Conservation (phyloP, 768 basidiomycete genomes). For the Omphalotus guepiniiformis region DNA sequence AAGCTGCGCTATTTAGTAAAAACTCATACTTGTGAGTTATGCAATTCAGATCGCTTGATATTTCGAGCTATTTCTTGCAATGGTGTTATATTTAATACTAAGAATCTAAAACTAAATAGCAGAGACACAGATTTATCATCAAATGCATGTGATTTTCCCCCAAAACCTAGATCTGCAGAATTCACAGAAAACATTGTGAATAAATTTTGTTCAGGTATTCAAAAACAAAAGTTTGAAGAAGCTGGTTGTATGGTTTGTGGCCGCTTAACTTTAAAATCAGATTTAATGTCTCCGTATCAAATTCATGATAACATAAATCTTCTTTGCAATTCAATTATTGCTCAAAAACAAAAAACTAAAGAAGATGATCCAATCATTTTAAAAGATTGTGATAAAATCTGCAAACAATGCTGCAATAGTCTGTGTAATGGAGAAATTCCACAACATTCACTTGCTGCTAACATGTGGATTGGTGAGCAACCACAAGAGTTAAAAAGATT, state of each 20-base stretch:
- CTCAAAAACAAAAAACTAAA: background rate
- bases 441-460: constrained; percentile 3
- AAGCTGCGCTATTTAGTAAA: too few species aligned
- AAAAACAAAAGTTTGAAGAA: too few species aligned
- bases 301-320: background rate
- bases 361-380: constrained; percentile 4
- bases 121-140: too few species aligned
- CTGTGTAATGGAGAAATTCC: constrained; percentile 3
- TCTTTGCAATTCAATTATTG: background rate
- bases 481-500: constrained; percentile 5
- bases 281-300: background rate
- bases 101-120: too few species aligned
- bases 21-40: too few species aligned
- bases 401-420: background rate
- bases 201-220: too few species aligned
- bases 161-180: too few species aligned
- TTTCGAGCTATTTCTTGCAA: too few species aligned
- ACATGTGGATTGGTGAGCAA: constrained; percentile 11
- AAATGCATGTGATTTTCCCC: too few species aligned
- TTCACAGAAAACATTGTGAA: too few species aligned
- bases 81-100: too few species aligned
- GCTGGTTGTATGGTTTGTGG: background rate
- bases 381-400: background rate
- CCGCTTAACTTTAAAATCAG: background rate
- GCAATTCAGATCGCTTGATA: too few species aligned